Conservation (phyloP, 1,284 basidiomycete genomes). For the Moniliella sp. region DNA sequence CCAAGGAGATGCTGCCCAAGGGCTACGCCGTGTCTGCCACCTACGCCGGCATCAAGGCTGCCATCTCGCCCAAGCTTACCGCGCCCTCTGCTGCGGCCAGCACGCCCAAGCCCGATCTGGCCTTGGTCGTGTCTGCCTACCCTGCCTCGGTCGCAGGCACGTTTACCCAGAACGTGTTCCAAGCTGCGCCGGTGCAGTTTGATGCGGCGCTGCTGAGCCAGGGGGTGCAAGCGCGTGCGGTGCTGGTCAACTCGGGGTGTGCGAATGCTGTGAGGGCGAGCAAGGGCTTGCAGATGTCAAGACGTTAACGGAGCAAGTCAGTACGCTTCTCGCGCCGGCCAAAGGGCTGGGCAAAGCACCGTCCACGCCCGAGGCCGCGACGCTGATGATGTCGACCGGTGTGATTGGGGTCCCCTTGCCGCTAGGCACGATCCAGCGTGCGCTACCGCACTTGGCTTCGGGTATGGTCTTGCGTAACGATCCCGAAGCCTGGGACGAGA, state of each 20-base stretch:
- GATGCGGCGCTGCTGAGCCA: conserved; percentile 50
- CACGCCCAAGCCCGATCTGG: conserved; percentile 45
- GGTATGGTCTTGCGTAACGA: conserved; percentile 17
- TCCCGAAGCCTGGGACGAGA: conserved; percentile 52
- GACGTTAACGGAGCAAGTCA: conserved; percentile 53
- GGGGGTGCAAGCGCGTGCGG: conserved; percentile 44
- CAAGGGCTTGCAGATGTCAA: conserved; percentile 65
- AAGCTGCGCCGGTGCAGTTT: conserved; percentile 78
- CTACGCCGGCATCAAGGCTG: conserved; percentile 28
- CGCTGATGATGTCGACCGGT: conserved; percentile 91
- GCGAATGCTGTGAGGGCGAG: conserved; percentile 82
- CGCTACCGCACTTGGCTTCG: conserved; percentile 39
- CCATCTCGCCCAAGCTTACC: conserved; percentile 21
- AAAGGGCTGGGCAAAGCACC: conserved; percentile 2
- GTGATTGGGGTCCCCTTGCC: conserved; percentile 87
- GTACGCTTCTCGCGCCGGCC: conserved; percentile 41
- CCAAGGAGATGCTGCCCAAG: conserved; percentile 14
- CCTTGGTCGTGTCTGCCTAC: conserved; percentile 57
- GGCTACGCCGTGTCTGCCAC: conserved; percentile 27
- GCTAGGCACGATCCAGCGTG: conserved; percentile 54
- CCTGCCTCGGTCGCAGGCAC: conserved; percentile 54
- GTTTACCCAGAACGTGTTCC: conserved; percentile 86
- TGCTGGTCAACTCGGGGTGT: conserved; percentile 91
- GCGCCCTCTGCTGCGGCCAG: conserved; percentile 1
- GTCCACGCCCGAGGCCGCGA: conserved; percentile 29